Base-by-base conservation (phyloP, 345 rosid species). In the Eucalyptus microcorys region DNA sequence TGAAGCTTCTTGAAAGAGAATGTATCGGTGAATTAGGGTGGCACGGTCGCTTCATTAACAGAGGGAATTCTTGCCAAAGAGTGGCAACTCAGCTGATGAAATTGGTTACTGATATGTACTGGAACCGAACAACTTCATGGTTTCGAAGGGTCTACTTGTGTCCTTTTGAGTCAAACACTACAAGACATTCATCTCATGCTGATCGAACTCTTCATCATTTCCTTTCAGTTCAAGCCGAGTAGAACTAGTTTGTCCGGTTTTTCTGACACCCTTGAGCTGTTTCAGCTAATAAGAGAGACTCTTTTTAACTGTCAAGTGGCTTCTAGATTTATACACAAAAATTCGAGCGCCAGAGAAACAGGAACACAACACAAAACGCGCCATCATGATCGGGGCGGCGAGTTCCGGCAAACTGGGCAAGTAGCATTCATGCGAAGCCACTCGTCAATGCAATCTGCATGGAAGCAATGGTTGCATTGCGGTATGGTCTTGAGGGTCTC, bases 401-500 rank as follows among this genome's bases (percentile, higher is more conserved):
- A 86, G 59, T 88, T 86, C 86, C 91, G 86, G 59, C 91, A 90
- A 59, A 90, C 52, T 11, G 91, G 91, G 42, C 91, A 90, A 15
- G 88, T 85, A 57, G 79, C 91, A n/a, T 88, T 90, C n/a, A 66
- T n/a, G n/a, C 10, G 48, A 47, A 90, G 89, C 91, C 91, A 90
- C 84, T 88, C 61, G 17, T 55, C 91, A 40, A 90, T 86, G 86
- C 91, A 88, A 10, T 86, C 86, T 5, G 86, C 89, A 30, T 88
- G 93, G 90, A 89, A 89, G 79, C 88, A 89, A 50, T 92, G 93
- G 14, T 32, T 83, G 85, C 92, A 90, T 49, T 89, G 86, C 6
- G 95, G 96, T 27, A 92, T 91, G 47, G 89, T 91, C 88, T 92
- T 93, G 16, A 91, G 89, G 8, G 92, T 92, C 88, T 93, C 93